Percentiles rank a stretch among this genome's conserved stretches.
phyloP scores from a whole-genome alignment of 352 stramenopile species.

The Blastocystis hominis region DNA sequence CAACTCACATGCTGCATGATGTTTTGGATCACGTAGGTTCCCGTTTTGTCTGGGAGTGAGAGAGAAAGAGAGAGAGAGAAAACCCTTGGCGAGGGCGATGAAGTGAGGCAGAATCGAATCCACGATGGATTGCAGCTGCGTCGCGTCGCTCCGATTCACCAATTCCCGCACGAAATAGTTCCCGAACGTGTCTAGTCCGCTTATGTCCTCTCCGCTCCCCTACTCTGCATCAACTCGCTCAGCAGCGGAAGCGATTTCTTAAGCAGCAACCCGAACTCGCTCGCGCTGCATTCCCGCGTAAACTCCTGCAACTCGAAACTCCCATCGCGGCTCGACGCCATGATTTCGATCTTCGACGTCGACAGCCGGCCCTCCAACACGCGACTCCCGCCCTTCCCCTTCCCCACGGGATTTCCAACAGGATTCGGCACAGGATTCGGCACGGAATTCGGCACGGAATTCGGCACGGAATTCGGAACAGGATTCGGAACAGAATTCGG shows the following conservation, averaged over 20 bases:
- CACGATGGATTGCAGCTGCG: background rate
- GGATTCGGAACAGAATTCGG: too few species aligned
- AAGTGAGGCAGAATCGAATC: background rate
- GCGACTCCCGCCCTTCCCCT: too few species aligned
- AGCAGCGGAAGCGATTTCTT: background rate
- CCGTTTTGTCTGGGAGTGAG: background rate
- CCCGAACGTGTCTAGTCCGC: background rate
- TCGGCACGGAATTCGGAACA: too few species aligned
- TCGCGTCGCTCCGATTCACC: background rate
- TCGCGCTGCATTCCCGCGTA: background rate
- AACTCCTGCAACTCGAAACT: background rate
- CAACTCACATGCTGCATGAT: background rate
- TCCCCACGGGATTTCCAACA: too few species aligned
- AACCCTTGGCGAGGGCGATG: background rate
- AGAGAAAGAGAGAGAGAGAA: background rate
- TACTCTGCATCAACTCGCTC: background rate
- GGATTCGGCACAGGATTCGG: too few species aligned
- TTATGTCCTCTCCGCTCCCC: too few species aligned
- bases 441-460: too few species aligned
- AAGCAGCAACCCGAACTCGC: background rate
- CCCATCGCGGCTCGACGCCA: background rate
- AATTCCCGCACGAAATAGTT: background rate
- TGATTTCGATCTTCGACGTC: background rate
- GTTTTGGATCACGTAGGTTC: background rate
- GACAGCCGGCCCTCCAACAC: background rate